phyloP scores from a whole-genome alignment of 257 asterid species.

The Coffea canephora region DNA sequence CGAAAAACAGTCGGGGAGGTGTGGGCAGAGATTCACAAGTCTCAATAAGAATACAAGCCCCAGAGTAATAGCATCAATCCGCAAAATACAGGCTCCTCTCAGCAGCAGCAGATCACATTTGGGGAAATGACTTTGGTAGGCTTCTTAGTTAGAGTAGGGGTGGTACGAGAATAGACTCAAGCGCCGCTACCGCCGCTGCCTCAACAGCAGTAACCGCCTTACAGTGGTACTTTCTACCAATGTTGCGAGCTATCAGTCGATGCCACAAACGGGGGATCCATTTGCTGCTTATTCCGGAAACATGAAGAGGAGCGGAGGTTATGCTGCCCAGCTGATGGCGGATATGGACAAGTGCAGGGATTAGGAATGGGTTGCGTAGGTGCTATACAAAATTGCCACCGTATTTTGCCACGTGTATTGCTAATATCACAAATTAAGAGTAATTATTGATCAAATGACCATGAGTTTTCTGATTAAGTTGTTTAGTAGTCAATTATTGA shows the following conservation, averaged over 20 bases:
- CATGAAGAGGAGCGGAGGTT: constrained; percentile 43
- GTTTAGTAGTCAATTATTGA: too few species aligned
- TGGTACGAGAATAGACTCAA: constrained; percentile 47
- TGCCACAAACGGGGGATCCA: constrained; percentile 40
- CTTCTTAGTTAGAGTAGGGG: constrained; percentile 70
- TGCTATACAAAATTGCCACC: too few species aligned
- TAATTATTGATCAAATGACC: too few species aligned
- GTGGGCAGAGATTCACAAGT: constrained; percentile 63
- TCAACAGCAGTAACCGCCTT: constrained; percentile 27
- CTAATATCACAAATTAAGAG: too few species aligned
- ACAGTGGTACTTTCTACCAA: constrained; percentile 32
- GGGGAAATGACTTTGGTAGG: constrained; percentile 90
- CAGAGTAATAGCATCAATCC: constrained; percentile 10
- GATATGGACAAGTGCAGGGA: constrained; percentile 47
- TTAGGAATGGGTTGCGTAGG: constrained; percentile 35
- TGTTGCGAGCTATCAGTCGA: constrained; percentile 24
- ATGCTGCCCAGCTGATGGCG: constrained; percentile 43
- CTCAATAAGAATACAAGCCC: constrained; percentile 19
- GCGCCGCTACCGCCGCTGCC: constrained; percentile 33
- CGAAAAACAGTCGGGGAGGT: constrained; percentile 78
- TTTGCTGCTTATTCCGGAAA: constrained; percentile 19
- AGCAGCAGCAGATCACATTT: constrained; percentile 49
- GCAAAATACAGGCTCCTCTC: constrained; percentile 30
- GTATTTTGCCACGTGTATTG: too few species aligned
- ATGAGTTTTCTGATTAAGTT: too few species aligned